Percentiles rank a stretch among this genome's conserved stretches.
Conservation (phyloP, 2,329 filamentous ascomycete species). For the Xylariaceae sp. region DNA sequence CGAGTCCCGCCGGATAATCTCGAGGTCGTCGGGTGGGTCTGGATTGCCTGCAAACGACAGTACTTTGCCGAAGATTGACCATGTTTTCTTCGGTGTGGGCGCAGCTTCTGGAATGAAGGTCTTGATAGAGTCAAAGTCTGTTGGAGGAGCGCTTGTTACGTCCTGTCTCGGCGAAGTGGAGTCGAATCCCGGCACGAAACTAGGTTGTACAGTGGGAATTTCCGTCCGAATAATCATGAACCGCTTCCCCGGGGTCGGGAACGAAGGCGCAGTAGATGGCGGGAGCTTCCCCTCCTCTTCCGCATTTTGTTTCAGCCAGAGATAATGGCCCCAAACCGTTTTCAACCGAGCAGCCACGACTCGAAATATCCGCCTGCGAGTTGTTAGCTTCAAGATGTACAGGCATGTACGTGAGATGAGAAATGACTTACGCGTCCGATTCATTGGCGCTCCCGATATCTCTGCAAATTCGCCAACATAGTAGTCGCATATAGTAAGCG, state of each 20-base stretch:
- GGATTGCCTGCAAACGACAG: slow-evolving; percentile 42
- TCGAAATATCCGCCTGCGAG: slow-evolving; percentile 61
- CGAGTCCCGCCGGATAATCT: slow-evolving; percentile 46
- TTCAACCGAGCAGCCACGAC: slow-evolving; percentile 63
- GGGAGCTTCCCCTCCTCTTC: slow-evolving; percentile 49
- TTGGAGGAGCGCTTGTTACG: slow-evolving; percentile 21
- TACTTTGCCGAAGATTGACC: slow-evolving; percentile 60
- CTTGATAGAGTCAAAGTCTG: slow-evolving; percentile 29
- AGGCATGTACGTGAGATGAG: background rate
- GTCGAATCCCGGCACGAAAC: slow-evolving; percentile 48
- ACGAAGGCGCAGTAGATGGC: slow-evolving; percentile 74
- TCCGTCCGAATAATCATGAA: slow-evolving; percentile 88
- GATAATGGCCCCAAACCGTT: slow-evolving; percentile 72
- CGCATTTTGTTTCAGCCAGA: slow-evolving; percentile 65
- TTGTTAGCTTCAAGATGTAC: slow-evolving; percentile 22
- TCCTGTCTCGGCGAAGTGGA: slow-evolving; percentile 28
- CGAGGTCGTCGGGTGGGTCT: slow-evolving; percentile 43
- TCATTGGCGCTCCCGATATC: slow-evolving; percentile 62
- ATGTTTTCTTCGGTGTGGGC: slow-evolving; percentile 50
- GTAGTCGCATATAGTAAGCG: slow-evolving; percentile 82
- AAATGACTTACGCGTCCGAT: slow-evolving; percentile 57
- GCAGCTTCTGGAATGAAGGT: slow-evolving; percentile 6
- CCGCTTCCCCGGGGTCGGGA: slow-evolving; percentile 76
- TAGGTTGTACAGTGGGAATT: slow-evolving; percentile 42
- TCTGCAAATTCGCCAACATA: slow-evolving; percentile 84